A percentile compares a stretch with the other conserved stretches of the same genome.
Evolutionary conservation across 371 early-diverging fungal species (phyloP).

Genomic region (Funneliformis caledonium): DNA sequence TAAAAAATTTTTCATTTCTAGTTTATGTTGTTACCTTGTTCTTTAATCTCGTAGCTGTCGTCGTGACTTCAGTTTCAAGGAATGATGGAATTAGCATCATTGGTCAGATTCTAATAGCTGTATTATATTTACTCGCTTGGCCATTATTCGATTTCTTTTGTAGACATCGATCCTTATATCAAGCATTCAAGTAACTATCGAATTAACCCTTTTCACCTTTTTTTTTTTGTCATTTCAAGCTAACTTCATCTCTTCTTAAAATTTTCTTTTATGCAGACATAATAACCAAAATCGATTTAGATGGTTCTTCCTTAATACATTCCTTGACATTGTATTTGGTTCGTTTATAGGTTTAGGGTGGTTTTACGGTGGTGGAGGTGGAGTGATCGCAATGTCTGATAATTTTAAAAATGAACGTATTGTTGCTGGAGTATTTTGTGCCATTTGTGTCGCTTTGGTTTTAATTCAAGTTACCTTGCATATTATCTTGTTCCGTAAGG

Average conservation of each 20-base stretch:
- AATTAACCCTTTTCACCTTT: not conserved
- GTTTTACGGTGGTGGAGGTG: conserved; percentile 30
- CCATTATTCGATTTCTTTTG: conserved; percentile 20
- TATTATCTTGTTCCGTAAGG: not conserved
- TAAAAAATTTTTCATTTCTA: not conserved
- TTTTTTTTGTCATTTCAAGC: not conserved
- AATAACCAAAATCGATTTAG: not conserved
- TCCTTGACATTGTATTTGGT: conserved; percentile 18
- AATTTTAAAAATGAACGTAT: not conserved
- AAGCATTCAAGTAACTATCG: conserved; percentile 16
- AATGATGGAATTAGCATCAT: not conserved
- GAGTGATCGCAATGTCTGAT: not conserved
- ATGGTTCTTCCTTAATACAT: conserved; percentile 15
- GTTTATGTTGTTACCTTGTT: conserved; percentile 22
- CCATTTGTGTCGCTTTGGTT: conserved; percentile 17
- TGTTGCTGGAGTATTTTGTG: conserved; percentile 26
- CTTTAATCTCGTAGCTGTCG: conserved; percentile 1
- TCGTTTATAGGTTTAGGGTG: conserved; percentile 20
- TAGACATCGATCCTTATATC: conserved; percentile 25
- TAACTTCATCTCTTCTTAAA: not conserved
- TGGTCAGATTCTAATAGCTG: not conserved
- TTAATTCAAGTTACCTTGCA: not conserved
- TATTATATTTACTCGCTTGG: conserved; percentile 2
- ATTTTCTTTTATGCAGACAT: not conserved
- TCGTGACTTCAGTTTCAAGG: not conserved